Percentiles rank a stretch among this genome's conserved stretches.
phyloP scores from a whole-genome alignment of 2,329 filamentous ascomycete genomes.

The Arthrocladium fulminans region DNA sequence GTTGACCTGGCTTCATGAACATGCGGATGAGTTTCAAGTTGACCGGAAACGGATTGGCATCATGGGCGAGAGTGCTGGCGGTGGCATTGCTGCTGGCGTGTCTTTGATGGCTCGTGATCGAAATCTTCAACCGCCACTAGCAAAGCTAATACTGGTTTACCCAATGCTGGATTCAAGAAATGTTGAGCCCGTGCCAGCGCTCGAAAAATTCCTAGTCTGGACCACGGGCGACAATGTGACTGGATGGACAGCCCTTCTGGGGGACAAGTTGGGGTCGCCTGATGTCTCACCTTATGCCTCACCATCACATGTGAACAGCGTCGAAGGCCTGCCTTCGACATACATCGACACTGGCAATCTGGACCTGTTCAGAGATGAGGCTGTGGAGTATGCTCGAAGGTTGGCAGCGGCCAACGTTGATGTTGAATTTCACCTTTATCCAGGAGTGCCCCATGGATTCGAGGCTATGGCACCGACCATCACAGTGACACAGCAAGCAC shows the following conservation, averaged over 20 bases:
- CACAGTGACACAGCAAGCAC: conserved; percentile 14
- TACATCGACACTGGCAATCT: conserved; percentile 39
- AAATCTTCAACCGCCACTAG: conserved; percentile 25
- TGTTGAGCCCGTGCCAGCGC: conserved; percentile 27
- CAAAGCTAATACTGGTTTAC: conserved; percentile 37
- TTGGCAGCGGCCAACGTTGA: conserved; percentile 36
- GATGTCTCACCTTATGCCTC: conserved; percentile 27
- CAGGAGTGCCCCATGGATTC: conserved; percentile 35
- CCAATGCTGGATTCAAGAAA: conserved; percentile 42
- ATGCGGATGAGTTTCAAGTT: conserved; percentile 34
- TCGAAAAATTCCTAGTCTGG: conserved; percentile 31
- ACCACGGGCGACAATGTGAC: conserved; percentile 31
- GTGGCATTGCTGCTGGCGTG: conserved; percentile 33
- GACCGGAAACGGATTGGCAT: conserved; percentile 34
- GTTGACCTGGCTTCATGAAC: conserved; percentile 31
- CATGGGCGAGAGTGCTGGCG: conserved; percentile 39
- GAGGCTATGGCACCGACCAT: conserved; percentile 24
- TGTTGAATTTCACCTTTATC: conserved; percentile 38
- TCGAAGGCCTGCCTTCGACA: conserved; percentile 34
- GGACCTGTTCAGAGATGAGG: conserved; percentile 38
- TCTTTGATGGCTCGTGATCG: conserved; percentile 33
- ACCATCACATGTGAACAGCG: conserved; percentile 29
- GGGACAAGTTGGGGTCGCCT: conserved; percentile 21
- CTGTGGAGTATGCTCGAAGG: conserved; percentile 32
- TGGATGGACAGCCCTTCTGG: conserved; percentile 35